phyloP scores from a whole-genome alignment of 352 stramenopile species.

The Thalassiosira oceanica region DNA sequence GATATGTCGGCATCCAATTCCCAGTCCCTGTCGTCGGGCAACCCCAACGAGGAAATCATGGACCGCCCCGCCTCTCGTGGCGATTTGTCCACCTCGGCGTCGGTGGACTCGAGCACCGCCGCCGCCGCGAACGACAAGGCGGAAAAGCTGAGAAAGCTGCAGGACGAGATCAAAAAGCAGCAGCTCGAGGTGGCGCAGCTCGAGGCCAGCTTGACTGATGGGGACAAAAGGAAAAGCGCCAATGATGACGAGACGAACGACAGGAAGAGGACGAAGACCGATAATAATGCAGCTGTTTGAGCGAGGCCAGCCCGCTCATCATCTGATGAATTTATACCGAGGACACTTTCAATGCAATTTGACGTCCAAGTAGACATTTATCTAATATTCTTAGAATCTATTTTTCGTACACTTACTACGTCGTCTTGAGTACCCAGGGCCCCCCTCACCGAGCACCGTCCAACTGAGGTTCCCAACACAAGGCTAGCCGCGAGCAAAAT shows the following conservation, averaged over 20 bases:
- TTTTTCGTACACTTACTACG: too few relatives aligned
- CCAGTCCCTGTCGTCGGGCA: not conserved
- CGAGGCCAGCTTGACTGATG: slow-evolving; percentile 23
- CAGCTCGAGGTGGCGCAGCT: slow-evolving; percentile 51
- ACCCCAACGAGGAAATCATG: slow-evolving; percentile 14
- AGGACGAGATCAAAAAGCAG: slow-evolving; percentile 59
- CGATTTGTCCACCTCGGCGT: not conserved
- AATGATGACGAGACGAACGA: slow-evolving; percentile 9
- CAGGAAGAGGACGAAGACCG: slow-evolving; percentile 39
- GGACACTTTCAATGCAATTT: too few relatives aligned
- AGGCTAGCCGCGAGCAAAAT: too few relatives aligned
- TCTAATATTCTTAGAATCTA: too few relatives aligned
- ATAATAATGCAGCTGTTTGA: slow-evolving; percentile 17
- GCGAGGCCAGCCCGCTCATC: too few relatives aligned
- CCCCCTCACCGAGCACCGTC: too few relatives aligned
- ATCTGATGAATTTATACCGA: too few relatives aligned
- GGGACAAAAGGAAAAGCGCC: slow-evolving; percentile 35
- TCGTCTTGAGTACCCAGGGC: too few relatives aligned
- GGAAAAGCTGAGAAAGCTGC: slow-evolving; percentile 52
- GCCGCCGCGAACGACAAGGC: slow-evolving; percentile 3
- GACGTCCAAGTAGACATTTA: too few relatives aligned
- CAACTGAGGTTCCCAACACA: too few relatives aligned
- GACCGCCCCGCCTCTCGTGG: slow-evolving; percentile 12
- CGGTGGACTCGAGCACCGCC: slow-evolving; percentile 6
- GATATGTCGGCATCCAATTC: not conserved